These are phyloP conservation scores for Lasiosphaeris hirsuta DNA, from an alignment of 495 filamentous ascomycete genomes.

Conservation along the genomic window DNA sequence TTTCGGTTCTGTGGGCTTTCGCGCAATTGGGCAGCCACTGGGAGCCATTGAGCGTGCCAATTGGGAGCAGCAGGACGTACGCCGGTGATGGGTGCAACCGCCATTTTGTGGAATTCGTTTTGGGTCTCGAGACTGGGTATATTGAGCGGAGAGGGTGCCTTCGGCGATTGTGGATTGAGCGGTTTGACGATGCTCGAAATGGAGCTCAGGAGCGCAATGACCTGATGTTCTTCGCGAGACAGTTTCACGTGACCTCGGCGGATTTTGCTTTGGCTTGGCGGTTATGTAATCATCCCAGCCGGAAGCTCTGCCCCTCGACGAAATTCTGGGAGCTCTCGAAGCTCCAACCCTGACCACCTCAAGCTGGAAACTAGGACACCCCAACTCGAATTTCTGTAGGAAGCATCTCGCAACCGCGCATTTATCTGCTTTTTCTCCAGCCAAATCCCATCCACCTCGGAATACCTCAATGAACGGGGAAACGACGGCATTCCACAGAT, in stretches of 20 bases:
- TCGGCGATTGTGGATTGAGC: constrained; percentile 15
- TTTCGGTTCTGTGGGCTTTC: not conserved
- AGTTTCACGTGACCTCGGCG: constrained; percentile 24
- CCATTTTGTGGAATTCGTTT: constrained; percentile 35
- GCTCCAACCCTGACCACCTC: too few species aligned
- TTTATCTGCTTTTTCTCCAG: too few species aligned
- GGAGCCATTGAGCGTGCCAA: constrained; percentile 12
- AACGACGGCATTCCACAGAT: too few species aligned
- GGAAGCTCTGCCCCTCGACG: not conserved
- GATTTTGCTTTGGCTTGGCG: constrained; percentile 11
- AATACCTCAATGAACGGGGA: too few species aligned
- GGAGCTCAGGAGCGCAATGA: constrained; percentile 26
- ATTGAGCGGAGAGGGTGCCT: constrained; percentile 21
- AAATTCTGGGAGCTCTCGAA: not conserved
- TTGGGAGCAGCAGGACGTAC: constrained; percentile 14
- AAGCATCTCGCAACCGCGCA: not conserved
- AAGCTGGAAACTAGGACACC: too few species aligned
- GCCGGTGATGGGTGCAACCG: constrained; percentile 32
- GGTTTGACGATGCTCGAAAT: constrained; percentile 30
- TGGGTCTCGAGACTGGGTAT: constrained; percentile 3
- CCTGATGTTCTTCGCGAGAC: constrained; percentile 22
- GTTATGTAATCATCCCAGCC: not conserved
- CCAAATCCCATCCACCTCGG: too few species aligned
- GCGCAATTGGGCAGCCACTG: constrained; percentile 3
- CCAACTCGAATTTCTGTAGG: too few species aligned